Evolutionary conservation across 805 yeast species (phyloP).

Genomic region (Pichia exigua): DNA sequence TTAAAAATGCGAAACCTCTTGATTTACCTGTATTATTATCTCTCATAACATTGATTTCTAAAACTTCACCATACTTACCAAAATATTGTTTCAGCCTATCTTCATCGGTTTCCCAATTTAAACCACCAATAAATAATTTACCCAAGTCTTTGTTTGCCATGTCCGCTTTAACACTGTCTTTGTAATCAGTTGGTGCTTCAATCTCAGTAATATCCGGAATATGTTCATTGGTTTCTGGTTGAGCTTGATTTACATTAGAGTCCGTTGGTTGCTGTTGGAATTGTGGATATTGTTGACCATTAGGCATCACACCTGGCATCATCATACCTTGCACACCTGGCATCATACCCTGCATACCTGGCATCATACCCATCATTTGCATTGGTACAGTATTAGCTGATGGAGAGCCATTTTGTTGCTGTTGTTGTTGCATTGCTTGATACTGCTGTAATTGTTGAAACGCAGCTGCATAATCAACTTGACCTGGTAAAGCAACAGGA

Average conservation of each 20-base stretch:
- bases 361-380: constrained; percentile 7
- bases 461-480: constrained; percentile 4
- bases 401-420: constrained; percentile 1
- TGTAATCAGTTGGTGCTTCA: constrained; percentile 12
- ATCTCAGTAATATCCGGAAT: constrained; percentile 11
- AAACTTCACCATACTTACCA: constrained; percentile 79
- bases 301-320: constrained; percentile 8
- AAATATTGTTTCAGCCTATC: constrained; percentile 78
- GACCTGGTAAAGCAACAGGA: not conserved
- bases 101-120: constrained; percentile 96
- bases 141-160: constrained; percentile 62
- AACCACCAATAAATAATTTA: constrained; percentile 93
- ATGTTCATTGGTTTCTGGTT: not conserved
- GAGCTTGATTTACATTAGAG: not conserved
- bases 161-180: constrained; percentile 37
- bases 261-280: constrained; percentile 9
- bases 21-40: constrained; percentile 82
- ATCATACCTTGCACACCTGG: constrained; percentile 1
- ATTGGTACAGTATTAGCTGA: constrained; percentile 1
- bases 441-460: constrained; percentile 8
- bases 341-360: constrained; percentile 1
- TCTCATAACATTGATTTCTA: constrained; percentile 88
- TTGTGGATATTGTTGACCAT: constrained; percentile 1
- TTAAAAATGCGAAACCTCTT: constrained; percentile 90
- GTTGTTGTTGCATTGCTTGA: constrained; percentile 10